Conservation (phyloP, 2,329 filamentous ascomycete genomes). For the Pseudophaeomoniella oleicola region DNA sequence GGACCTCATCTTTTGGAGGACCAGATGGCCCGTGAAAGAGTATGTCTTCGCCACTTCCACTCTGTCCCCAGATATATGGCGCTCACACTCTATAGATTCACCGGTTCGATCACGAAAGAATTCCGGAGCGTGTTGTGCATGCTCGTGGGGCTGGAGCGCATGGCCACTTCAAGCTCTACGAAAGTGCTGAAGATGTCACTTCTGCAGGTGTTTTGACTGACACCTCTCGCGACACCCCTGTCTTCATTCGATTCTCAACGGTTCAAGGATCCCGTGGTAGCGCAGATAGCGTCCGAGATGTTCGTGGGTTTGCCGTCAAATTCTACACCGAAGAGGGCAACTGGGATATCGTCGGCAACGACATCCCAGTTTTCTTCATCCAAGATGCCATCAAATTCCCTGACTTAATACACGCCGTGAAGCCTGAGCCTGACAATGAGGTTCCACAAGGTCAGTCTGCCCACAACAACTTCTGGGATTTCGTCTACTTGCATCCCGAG, state of each 20-base stretch:
- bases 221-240: conserved; percentile 49
- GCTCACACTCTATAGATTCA: conserved; percentile 20
- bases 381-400: conserved; percentile 64
- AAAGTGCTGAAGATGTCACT: conserved; percentile 49
- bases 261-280: conserved; percentile 61
- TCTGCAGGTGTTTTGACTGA: conserved; percentile 52
- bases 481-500: conserved; percentile 52
- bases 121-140: conserved; percentile 55
- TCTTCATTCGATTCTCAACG: conserved; percentile 65
- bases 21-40: conserved; percentile 58
- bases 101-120: conserved; percentile 63
- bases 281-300: conserved; percentile 71
- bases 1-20: conserved; percentile 62
- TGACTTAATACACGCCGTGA: conserved; percentile 41
- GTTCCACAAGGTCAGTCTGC: conserved; percentile 56
- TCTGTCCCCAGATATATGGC: not conserved
- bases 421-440: conserved; percentile 57
- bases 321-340: conserved; percentile 68
- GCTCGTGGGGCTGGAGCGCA: conserved; percentile 51
- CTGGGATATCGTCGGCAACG: conserved; percentile 61
- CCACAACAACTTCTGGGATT: conserved; percentile 69
- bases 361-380: conserved; percentile 64
- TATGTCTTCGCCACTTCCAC: conserved; percentile 22
- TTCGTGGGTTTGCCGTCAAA: conserved; percentile 65
- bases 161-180: conserved; percentile 50